Conservation (phyloP, 805 yeast genomes). For the Candida pini region DNA sequence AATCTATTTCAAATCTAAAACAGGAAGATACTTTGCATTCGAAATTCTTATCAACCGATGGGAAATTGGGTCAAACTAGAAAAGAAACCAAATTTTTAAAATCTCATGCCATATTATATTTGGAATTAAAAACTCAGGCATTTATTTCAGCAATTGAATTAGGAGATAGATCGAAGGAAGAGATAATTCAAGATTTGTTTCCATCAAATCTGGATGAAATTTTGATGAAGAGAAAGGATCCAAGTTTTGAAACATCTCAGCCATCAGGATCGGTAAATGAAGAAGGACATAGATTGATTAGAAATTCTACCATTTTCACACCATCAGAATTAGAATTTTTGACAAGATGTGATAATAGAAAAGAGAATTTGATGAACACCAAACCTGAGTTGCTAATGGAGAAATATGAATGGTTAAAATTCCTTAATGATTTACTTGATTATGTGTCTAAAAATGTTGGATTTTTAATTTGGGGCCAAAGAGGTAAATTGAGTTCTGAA, state of each 20-base stretch:
- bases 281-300: slow-evolving; percentile 17
- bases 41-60: slow-evolving; percentile 6
- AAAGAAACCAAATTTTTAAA: slow-evolving; percentile 48
- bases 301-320: slow-evolving; percentile 39
- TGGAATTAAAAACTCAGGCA: slow-evolving; percentile 93
- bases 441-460: slow-evolving; percentile 74
- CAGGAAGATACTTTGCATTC: slow-evolving; percentile 16
- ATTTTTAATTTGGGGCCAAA: slow-evolving; percentile 61
- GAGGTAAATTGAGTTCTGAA: slow-evolving; percentile 27
- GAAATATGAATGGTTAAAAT: slow-evolving; percentile 81
- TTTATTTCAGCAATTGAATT: slow-evolving; percentile 81
- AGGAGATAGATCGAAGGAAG: slow-evolving; percentile 53
- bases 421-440: slow-evolving; percentile 71
- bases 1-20: slow-evolving; percentile 25
- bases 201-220: slow-evolving; percentile 57
- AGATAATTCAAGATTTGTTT: slow-evolving; percentile 68
- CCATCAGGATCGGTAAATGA: too few relatives aligned
- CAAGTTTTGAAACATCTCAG: slow-evolving; percentile 21
- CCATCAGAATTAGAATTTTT: slow-evolving; percentile 80
- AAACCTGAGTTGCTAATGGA: slow-evolving; percentile 49
- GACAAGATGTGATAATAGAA: slow-evolving; percentile 65
- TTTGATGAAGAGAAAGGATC: slow-evolving; percentile 34
- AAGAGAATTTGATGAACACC: slow-evolving; percentile 48
- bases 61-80: slow-evolving; percentile 8
- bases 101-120: slow-evolving; percentile 69